phyloP scores from a whole-genome alignment of 2,329 filamentous ascomycete species.

The Xylaria polymorpha region DNA sequence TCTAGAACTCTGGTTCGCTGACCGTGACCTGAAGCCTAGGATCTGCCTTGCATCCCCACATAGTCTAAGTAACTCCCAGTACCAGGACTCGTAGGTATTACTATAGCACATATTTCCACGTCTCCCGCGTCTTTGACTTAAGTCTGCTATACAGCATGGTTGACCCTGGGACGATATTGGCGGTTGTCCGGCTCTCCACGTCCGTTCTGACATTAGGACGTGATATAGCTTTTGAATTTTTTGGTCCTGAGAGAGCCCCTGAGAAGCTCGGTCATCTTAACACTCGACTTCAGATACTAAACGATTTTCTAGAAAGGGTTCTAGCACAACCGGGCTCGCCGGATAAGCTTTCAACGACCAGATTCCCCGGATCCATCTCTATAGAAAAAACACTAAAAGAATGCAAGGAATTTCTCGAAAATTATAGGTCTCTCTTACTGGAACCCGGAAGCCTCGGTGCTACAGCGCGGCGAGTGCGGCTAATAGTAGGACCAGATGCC shows the following conservation, averaged over 20 bases:
- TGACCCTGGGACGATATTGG: conserved; percentile 41
- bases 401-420: conserved; percentile 42
- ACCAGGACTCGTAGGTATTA: conserved; percentile 13
- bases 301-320: conserved; percentile 35
- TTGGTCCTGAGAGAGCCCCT: conserved; percentile 36
- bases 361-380: conserved; percentile 32
- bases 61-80: background rate
- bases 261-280: conserved; percentile 42
- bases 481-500: conserved; percentile 37
- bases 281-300: conserved; percentile 40
- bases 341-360: conserved; percentile 31
- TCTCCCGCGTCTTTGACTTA: conserved; percentile 28
- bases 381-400: conserved; percentile 42
- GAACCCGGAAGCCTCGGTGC: conserved; percentile 21
- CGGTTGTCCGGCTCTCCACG: conserved; percentile 41
- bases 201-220: conserved; percentile 41
- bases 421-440: conserved; percentile 39
- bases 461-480: conserved; percentile 31
- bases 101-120: conserved; percentile 25
- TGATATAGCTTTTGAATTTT: conserved; percentile 41
- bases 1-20: conserved; percentile 11
- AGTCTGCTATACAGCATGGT: conserved; percentile 38
- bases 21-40: conserved; percentile 10
- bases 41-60: conserved; percentile 22
- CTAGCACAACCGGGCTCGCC: conserved; percentile 29